Base-by-base conservation (phyloP, 1,139 yeast genomes). In the Eremothecium sinecaudum region DNA sequence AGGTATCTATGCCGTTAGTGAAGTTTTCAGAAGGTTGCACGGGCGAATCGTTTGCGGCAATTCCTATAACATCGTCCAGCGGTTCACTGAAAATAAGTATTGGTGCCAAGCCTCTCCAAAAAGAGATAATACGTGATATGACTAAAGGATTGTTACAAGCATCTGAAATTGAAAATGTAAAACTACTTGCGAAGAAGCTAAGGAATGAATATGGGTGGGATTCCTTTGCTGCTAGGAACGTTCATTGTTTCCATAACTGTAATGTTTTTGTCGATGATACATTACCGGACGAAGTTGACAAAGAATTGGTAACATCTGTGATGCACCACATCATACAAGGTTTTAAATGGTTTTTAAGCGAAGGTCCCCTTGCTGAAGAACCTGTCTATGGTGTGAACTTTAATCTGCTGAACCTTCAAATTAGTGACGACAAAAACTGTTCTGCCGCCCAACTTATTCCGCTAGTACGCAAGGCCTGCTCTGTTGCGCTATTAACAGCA, bases 281-380 rank as follows among this genome's bases (percentile, higher is more conserved):
- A 0, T 53, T 87, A 2, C 76, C 82, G 4, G 72, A 67, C 15
- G 90, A 80, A 40, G 77, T 77, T 1, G 81, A 82, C 48, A 73
- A 75, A 48, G 58, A 59, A 12, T 40, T 64, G n/a, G 53, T 84
- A 15, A 44, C 50, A 3, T 40, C 35, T 4, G 42, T 70, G 16
- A 76, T 73, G 41, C 74, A 71, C 4, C 62, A 75, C 1, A 66
- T 90, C 1, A 59, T 65, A 4, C 76, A 77, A 44, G 98, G 97
- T 0, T 90, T 87, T 58, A 70, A 71, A 47, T 83, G 95, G 93
- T 78, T 81, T 7, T 67, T 73, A 0, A 66, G 75, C 37, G 95
- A 84, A 48, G 98, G 98, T 0, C 98, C 98, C 0, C 61, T 92
- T 18, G 77, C 94, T 43, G 94, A 81, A 40, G 96, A 86, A 51